phyloP scores from a whole-genome alignment of 768 basidiomycete species.

The Cubamyces lactineus region DNA sequence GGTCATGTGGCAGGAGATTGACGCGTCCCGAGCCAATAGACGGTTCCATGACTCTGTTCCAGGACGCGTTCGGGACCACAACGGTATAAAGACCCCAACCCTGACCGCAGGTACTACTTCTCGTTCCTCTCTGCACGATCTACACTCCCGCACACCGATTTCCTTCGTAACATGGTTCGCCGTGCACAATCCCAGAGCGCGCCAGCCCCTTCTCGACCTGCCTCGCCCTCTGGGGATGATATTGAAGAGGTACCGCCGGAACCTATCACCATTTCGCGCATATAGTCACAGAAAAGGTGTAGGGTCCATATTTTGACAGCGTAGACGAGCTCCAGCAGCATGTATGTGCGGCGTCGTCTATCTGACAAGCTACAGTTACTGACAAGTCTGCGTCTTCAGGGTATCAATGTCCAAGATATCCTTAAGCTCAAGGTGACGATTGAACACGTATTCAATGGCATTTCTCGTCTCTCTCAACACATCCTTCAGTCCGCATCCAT shows the following conservation, averaged over 20 bases:
- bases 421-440: conserved; percentile 78
- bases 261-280: not conserved
- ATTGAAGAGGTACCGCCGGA: conserved; percentile 43
- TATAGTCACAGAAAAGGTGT: not conserved
- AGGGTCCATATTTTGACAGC: conserved; percentile 71
- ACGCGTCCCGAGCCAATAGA: too few species aligned
- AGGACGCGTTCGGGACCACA: not conserved
- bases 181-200: conserved; percentile 52
- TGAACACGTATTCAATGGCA: too few species aligned
- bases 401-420: conserved; percentile 95
- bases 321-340: conserved; percentile 88
- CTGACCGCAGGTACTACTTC: too few species aligned
- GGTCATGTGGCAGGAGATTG: not conserved
- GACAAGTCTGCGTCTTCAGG: conserved; percentile 47
- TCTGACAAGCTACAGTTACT: not conserved
- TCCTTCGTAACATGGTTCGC: conserved; percentile 36
- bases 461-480: too few species aligned
- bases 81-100: not conserved
- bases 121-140: too few species aligned
- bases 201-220: conserved; percentile 51
- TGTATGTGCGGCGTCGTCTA: conserved; percentile 40
- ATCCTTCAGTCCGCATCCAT: conserved; percentile 82
- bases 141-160: too few species aligned
- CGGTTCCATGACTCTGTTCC: not conserved
- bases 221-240: conserved; percentile 48